phyloP scores from a whole-genome alignment of 2,329 filamentous ascomycete species.

The Fusarium phyllophilum region DNA sequence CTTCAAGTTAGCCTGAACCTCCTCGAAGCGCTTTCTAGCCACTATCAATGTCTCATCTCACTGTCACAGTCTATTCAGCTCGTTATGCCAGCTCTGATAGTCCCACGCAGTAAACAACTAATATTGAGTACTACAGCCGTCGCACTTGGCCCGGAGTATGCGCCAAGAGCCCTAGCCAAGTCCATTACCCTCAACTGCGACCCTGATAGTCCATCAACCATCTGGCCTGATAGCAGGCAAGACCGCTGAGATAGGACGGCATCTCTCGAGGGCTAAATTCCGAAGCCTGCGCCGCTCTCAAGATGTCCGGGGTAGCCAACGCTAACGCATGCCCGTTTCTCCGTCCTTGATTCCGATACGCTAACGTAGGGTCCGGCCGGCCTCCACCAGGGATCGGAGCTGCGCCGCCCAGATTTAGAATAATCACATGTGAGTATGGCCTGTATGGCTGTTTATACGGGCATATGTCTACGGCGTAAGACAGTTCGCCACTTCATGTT shows the following conservation, averaged over 20 bases:
- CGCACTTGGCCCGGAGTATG: not conserved
- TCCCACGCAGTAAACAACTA: not conserved
- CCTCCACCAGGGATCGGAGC: not conserved
- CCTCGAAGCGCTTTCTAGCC: fast-evolving
- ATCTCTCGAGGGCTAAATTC: not conserved
- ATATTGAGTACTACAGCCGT: fast-evolving
- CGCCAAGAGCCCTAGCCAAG: not conserved
- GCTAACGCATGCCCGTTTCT: not conserved
- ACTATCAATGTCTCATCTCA: not conserved
- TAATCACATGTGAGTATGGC: not conserved
- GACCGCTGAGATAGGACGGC: not conserved
- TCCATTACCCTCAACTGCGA: no score
- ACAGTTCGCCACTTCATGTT: not conserved
- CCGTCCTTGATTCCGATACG: not conserved
- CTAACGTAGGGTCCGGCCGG: not conserved
- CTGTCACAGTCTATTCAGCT: not conserved
- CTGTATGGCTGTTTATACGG: not conserved
- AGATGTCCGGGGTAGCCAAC: not conserved
- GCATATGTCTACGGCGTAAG: not conserved
- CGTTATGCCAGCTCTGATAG: not conserved
- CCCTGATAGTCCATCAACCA: not conserved
- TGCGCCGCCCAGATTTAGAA: not conserved
- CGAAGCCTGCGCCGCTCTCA: not conserved
- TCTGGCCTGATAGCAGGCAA: not conserved
- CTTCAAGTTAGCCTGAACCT: not conserved